phyloP scores from a whole-genome alignment of 106 monocot genomes.

The Hemerocallis citrina region DNA sequence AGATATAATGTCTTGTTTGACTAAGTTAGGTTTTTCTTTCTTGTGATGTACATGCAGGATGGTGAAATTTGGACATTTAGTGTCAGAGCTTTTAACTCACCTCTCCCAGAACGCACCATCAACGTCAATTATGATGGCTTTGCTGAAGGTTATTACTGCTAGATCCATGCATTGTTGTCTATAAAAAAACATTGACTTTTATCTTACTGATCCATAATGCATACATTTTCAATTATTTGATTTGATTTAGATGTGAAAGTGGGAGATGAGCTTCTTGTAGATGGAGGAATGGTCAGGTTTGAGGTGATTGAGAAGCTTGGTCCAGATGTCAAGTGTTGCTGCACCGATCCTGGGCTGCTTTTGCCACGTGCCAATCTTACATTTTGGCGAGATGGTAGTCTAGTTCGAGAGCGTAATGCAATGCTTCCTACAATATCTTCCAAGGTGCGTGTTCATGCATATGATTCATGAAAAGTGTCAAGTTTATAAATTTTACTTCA shows the following conservation, averaged over 20 bases:
- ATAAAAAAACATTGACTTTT: not conserved
- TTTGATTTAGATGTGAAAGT: conserved; percentile 69
- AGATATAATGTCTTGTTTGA: not conserved
- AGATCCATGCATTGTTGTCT: not conserved
- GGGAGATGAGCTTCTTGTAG: conserved; percentile 96
- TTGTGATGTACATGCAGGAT: conserved; percentile 44
- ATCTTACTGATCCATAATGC: not conserved
- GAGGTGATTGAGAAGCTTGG: conserved; percentile 97
- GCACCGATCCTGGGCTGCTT: conserved; percentile 67
- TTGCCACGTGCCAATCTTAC: conserved; percentile 57
- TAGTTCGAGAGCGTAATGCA: conserved; percentile 90
- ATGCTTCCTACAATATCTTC: conserved; percentile 99
- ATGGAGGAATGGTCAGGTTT: conserved; percentile 99
- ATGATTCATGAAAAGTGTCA: too few species aligned
- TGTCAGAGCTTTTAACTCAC: conserved; percentile 68
- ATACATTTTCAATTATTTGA: not conserved
- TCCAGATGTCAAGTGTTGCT: conserved; percentile 90
- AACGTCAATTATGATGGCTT: conserved; percentile 94
- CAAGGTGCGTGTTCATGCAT: conserved; percentile 73
- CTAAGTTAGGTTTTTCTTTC: not conserved
- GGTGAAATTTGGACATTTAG: conserved; percentile 97
- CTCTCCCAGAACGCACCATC: conserved; percentile 80
- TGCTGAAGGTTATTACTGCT: conserved; percentile 63
- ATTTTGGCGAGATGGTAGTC: conserved; percentile 77
- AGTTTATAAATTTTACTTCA: too few species aligned